Evolutionary conservation across 2,329 filamentous ascomycete genomes (phyloP), one percentile per base, ranked within the genome.

Genomic region (Bipolaris sorokiniana): DNA sequence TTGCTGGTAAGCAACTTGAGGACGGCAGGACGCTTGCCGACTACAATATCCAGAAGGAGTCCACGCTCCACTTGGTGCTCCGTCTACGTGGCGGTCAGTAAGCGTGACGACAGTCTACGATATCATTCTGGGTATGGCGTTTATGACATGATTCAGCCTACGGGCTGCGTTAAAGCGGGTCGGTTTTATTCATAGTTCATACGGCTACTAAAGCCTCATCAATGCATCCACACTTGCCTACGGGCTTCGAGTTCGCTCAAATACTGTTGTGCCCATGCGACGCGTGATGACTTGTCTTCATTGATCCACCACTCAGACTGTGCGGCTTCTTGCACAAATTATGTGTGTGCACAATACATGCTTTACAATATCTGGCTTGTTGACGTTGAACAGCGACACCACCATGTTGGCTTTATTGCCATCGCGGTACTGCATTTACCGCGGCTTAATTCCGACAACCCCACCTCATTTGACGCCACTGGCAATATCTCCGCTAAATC

Each of bases 1-100:
- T 96, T 63, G 92, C 92, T 46, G 92, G 92, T 58, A 97, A 97
- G 86, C 92, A 97, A 78, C 81, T 97, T 1, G 92, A 97, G 76
- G 92, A 97, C 68, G 93, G 93, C 47, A 90, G 93, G 20, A 97
- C 93, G 0, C 83, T 97, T 0, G 90, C 87, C 48, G 94, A 97
- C 77, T 97, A 97, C 87, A 97, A 97, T 82, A 97, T 97, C 45
- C 94, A 98, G 78, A 86, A 86, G 82, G 86, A 88, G 79, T 84
- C 82, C 51, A 88, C 85, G 1, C 79, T 88, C 58, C 86, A 88
- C 77, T 80, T 88, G 79, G 86, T 88, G 71, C 80, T 86, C 62
- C 81, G 84, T 77, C 81, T 86, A 44, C 84, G 84, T 76, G 84
- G 82, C 61, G 82, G 82, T 54, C 78, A 80, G 79, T 80, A 84